These are phyloP conservation scores for Fusarium sp. DNA, from an alignment of 2,329 filamentous ascomycete genomes.

Conservation along the genomic window DNA sequence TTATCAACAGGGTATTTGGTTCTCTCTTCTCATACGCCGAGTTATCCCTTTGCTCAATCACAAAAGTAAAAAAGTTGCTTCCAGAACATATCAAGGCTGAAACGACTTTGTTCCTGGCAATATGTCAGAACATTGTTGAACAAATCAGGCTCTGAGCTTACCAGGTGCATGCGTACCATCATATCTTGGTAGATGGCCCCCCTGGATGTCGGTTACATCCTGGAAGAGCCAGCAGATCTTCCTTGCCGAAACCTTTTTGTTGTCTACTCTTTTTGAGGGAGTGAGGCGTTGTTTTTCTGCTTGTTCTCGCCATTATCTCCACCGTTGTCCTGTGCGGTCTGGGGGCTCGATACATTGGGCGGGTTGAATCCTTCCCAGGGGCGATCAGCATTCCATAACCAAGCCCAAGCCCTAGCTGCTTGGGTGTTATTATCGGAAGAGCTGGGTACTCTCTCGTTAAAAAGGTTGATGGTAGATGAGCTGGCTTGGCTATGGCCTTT, in stretches of 20 bases:
- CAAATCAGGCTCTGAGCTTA: neutral
- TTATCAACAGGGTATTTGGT: neutral
- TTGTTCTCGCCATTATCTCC: neutral
- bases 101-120: neutral
- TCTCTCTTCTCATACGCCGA: neutral
- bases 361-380: constrained; percentile 19
- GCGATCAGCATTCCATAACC: constrained; percentile 17
- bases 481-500: neutral
- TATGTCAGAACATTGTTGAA: neutral
- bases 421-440: neutral
- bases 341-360: neutral
- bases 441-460: neutral
- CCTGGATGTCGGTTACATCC: neutral
- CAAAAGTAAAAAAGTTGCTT: neutral
- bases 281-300: neutral
- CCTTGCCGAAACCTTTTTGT: neutral
- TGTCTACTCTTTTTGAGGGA: neutral
- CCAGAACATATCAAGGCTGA: neutral
- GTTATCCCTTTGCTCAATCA: neutral
- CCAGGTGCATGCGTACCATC: neutral
- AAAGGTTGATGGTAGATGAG: neutral
- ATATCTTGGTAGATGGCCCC: neutral
- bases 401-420: neutral
- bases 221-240: neutral
- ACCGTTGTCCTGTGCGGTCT: neutral